Base-by-base conservation (phyloP, 2,329 filamentous ascomycete species). In the Pyricularia sp. region DNA sequence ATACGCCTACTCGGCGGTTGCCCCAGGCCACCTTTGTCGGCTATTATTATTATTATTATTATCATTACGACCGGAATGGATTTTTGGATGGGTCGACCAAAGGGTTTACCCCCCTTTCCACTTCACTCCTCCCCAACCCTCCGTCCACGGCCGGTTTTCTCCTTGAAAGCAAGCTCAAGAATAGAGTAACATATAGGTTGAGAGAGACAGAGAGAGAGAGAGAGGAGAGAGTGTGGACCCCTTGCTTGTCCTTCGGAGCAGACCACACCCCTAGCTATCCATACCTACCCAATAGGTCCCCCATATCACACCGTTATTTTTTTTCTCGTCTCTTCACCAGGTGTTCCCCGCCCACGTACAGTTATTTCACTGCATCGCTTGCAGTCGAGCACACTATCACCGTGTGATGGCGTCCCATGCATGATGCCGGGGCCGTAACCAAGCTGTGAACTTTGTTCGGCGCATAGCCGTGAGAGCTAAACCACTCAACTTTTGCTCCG, bases 331-430 rank as follows among this genome's bases (percentile, higher is more conserved):
- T 33, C 36, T 26, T 26, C 25, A 42, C 12, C 65, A 28, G 31
- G 20, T 28, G 33, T 66, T 66, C 65, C 65, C 50, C 33, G 36
- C 65, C 50, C 65, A n/a, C 42, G 23, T 28, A 50, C 25, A 66
- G 33, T 25, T 17, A 66, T 36, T 25, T 36, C 23, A 50, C 65
- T 30, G 65, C 65, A 66, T 66, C 65, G 65, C 36, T 50, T 50
- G 42, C 36, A 55, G 17, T 50, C 25, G 33, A 58, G 65, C 65
- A 66, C 66, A 67, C 58, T 64, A 68, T 68, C 66, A 68, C 66
- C 61, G 55, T 64, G 66, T 68, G 66, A 68, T 68, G 31, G 66
- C 36, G 30, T 58, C 55, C 58, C 66, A 68, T 68, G 66, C 66
- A 68, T 68, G 31, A 61, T 64, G 66, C 66, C 66, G 66, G 55